Evolutionary conservation across 2,329 filamentous ascomycete species (phyloP), one percentile per base, ranked within the genome.

Genomic region (Aspergillus melleus): DNA sequence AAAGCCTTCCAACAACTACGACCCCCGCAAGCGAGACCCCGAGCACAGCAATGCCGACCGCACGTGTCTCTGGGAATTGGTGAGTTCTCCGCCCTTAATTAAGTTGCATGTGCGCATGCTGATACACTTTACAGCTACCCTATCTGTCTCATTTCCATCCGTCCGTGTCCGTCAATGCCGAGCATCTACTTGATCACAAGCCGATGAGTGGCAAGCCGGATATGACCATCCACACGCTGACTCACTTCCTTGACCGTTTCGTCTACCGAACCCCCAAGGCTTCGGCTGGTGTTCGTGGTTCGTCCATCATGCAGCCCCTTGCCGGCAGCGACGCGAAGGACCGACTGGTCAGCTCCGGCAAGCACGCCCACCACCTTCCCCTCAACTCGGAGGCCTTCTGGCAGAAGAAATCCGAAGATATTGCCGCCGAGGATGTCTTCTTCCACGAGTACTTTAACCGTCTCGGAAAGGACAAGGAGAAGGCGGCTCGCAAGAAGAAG

Each of bases 391-490:
- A 96, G 63, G 82, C 86, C 3, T 99, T 99, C 82, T 96, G 92
- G 91, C 89, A 88, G 70, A 92, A 91, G 85, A 93, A 92, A 79
- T 83, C 85, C n/a, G 88, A 92, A 64, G 88, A 98, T 56, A 89
- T 99, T 49, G 88, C 90, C 3, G 91, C 88, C 0, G 93, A 99
- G 66, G 95, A 99, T 73, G 90, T 92, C 44, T 99, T 99, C 86
- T 99, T 99, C 86, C 95, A 99, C 76, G 88, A 92, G 66, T 99
- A 99, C 85, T 99, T 99, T 78, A 88, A 86, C 61, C 86, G 88
- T 62, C 78, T 90, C 57, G 87, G 87, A 63, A 92, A 88, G 76
- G 84, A 81, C 66, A 82, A 83, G 70, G 62, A 67, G 22, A 68
- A 68, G 61, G 50, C 67, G 61, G 50, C 67, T 12, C 83, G 81